phyloP scores from a whole-genome alignment of 768 basidiomycete species.

The Daedalea quercina region DNA sequence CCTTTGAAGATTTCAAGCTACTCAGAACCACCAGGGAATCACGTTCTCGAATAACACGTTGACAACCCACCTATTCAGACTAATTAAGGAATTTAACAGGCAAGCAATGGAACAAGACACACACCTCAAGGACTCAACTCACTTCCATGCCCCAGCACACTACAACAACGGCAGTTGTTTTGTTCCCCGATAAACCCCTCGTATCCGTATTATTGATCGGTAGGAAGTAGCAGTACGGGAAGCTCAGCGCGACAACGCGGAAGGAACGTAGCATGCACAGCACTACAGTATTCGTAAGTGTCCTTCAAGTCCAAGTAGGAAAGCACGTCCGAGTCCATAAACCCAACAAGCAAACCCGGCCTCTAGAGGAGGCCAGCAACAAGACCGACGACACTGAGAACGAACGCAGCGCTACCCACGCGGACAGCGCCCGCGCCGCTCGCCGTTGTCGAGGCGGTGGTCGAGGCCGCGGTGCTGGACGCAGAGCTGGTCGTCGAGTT shows the following conservation, averaged over 20 bases:
- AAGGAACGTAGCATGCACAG: conserved; percentile 1
- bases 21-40: no score
- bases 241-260: conserved; percentile 1
- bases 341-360: neutral
- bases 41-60: no score
- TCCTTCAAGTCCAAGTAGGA: neutral
- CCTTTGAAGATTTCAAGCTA: no score
- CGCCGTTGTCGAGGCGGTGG: neutral
- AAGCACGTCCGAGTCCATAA: neutral
- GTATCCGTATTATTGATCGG: neutral
- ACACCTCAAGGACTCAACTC: no score
- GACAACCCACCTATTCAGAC: no score
- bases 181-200: neutral
- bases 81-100: no score
- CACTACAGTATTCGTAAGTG: neutral
- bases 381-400: conserved; percentile 13
- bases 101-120: no score
- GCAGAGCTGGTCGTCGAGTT: neutral
- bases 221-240: conserved; percentile 1
- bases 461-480: conserved; percentile 11
- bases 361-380: conserved; percentile 18
- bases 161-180: no score
- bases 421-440: conserved; percentile 23
- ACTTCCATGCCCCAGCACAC: no score
- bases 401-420: conserved; percentile 26